phyloP scores from a whole-genome alignment of 352 stramenopile species.

The Pythium aquatile region DNA sequence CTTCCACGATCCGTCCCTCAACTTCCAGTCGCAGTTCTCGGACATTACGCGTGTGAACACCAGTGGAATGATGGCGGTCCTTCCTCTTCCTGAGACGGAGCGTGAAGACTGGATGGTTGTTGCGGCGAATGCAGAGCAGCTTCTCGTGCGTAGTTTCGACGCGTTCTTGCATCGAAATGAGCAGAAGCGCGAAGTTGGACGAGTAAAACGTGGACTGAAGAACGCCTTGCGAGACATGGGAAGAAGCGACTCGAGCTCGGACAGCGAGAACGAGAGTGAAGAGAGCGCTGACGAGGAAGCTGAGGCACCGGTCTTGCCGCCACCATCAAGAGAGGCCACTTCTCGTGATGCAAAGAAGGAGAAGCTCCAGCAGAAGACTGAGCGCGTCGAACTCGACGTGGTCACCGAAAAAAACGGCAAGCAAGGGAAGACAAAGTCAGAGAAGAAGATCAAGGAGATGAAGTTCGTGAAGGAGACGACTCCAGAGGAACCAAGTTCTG shows the following conservation, averaged over 20 bases:
- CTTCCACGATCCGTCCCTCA: slow-evolving; percentile 73
- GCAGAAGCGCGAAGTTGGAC: slow-evolving; percentile 40
- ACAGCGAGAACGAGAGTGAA: slow-evolving; percentile 22
- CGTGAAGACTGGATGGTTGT: slow-evolving; percentile 80
- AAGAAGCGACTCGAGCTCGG: slow-evolving; percentile 20
- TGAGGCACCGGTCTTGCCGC: background rate
- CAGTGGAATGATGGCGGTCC: slow-evolving; percentile 57
- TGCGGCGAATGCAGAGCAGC: slow-evolving; percentile 64
- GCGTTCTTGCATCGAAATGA: slow-evolving; percentile 66
- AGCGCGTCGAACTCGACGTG: background rate
- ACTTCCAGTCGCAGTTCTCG: slow-evolving; percentile 74
- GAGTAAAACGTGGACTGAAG: slow-evolving; percentile 46
- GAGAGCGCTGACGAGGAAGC: slow-evolving; percentile 12
- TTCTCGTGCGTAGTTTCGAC: slow-evolving; percentile 66
- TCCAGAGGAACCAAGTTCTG: background rate
- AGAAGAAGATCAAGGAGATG: background rate
- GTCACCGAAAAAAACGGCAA: background rate
- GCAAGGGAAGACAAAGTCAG: background rate
- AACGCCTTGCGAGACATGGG: slow-evolving; percentile 26
- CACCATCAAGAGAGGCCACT: background rate
- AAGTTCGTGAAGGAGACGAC: background rate
- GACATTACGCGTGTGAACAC: slow-evolving; percentile 77
- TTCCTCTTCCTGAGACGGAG: slow-evolving; percentile 50
- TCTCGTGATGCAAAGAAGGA: background rate
- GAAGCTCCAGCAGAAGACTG: background rate